Conservation (phyloP, 306 rosid species). For the Cucumis sativus region DNA sequence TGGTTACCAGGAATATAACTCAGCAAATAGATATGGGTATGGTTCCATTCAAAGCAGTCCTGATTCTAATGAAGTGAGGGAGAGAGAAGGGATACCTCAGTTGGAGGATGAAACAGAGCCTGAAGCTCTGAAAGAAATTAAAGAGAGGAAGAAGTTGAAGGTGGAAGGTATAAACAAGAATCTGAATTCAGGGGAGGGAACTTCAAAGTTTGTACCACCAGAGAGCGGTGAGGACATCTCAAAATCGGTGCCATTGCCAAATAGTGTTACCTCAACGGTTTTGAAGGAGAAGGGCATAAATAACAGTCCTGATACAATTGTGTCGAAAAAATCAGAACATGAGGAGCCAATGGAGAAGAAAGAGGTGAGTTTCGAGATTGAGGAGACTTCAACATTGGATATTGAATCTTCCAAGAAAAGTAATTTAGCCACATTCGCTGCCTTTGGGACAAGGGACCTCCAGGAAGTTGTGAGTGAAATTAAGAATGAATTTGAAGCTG, state of each 20-base stretch:
- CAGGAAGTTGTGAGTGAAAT: conserved; percentile 83
- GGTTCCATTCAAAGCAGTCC: conserved; percentile 72
- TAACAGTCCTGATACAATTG: conserved; percentile 54
- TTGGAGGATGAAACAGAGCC: conserved; percentile 88
- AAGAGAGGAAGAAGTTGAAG: conserved; percentile 27
- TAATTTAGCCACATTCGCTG: conserved; percentile 59
- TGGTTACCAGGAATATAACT: conserved; percentile 31
- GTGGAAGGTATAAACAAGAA: conserved; percentile 14
- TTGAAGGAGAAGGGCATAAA: conserved; percentile 32
- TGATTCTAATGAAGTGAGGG: conserved; percentile 88
- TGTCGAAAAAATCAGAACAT: conserved; percentile 27
- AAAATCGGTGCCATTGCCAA: conserved; percentile 35
- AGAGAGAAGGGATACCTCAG: conserved; percentile 95
- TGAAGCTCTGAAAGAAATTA: conserved; percentile 31
- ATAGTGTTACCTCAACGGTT: conserved; percentile 29
- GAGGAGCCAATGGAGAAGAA: conserved; percentile 41
- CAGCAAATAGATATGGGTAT: conserved; percentile 22
- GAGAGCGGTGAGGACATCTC: conserved; percentile 18
- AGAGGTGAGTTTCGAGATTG: conserved; percentile 72
- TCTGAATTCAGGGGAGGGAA: conserved; percentile 52
- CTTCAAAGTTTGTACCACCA: conserved; percentile 49
- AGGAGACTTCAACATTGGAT: conserved; percentile 31
- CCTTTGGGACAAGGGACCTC: conserved; percentile 63
- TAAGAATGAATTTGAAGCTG: conserved; percentile 73
- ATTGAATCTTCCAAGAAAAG: conserved; percentile 70